These are phyloP conservation scores for Alternaria sp. DNA, from an alignment of 2,329 filamentous ascomycete species.

Conservation along the genomic window DNA sequence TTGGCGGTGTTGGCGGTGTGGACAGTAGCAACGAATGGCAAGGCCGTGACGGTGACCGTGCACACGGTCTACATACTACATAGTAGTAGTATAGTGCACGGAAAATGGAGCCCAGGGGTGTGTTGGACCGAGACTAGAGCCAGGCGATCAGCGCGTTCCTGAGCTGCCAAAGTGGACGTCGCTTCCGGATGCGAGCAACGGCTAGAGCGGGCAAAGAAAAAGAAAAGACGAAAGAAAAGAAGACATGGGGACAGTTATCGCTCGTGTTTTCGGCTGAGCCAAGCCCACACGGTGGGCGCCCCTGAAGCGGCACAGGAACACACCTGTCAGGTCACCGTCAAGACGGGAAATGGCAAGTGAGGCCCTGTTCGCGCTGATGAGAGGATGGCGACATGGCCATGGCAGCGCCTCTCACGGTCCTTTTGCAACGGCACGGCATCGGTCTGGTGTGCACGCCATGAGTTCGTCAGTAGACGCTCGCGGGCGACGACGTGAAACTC, in stretches of 20 bases:
- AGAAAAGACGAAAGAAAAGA: background rate
- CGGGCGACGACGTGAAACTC: slow-evolving; percentile 8
- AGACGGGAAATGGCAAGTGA: slow-evolving; percentile 15
- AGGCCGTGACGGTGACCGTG: slow-evolving; percentile 8
- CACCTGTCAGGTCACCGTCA: slow-evolving; percentile 12
- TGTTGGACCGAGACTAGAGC: slow-evolving; percentile 19
- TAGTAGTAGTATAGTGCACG: background rate
- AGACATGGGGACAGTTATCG: slow-evolving; percentile 7
- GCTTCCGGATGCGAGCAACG: slow-evolving; percentile 11
- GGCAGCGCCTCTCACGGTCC: slow-evolving; percentile 9
- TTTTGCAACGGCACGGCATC: slow-evolving; percentile 1
- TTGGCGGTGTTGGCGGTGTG: slow-evolving; percentile 17
- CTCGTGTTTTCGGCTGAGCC: slow-evolving; percentile 16
- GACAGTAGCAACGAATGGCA: slow-evolving; percentile 2
- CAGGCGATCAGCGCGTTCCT: slow-evolving; percentile 16
- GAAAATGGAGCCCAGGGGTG: background rate
- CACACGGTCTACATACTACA: background rate
- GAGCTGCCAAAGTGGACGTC: slow-evolving; percentile 8
- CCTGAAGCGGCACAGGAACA: slow-evolving; percentile 25
- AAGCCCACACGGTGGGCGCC: slow-evolving; percentile 21
- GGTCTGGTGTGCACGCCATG: slow-evolving; percentile 8
- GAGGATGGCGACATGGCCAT: slow-evolving; percentile 32
- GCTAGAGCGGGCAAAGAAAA: slow-evolving; percentile 20
- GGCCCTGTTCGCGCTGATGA: slow-evolving; percentile 27
- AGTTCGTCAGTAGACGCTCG: slow-evolving; percentile 2